These are phyloP conservation scores for Lagenidium sp. DNA, from an alignment of 352 stramenopile genomes.

Conservation along the genomic window DNA sequence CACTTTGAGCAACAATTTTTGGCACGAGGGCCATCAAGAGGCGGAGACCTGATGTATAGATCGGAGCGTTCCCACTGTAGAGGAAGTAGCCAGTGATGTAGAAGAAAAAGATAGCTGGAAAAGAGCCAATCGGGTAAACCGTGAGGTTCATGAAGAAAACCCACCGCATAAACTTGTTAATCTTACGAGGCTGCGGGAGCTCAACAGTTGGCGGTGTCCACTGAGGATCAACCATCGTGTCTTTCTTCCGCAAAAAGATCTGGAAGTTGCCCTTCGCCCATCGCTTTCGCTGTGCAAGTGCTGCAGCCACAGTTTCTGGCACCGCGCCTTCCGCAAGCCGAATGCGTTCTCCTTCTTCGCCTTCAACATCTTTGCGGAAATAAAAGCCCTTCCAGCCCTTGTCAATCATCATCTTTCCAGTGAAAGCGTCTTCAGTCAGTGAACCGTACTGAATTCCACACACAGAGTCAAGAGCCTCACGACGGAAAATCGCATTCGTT, in stretches of 20 bases:
- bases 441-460: slow-evolving; percentile 68
- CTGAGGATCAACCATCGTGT: slow-evolving; percentile 47
- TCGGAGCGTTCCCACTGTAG: slow-evolving; percentile 60
- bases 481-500: slow-evolving; percentile 72
- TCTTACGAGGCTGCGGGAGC: slow-evolving; percentile 45
- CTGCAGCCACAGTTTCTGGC: slow-evolving; percentile 50
- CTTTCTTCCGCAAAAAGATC: slow-evolving; percentile 62
- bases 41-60: slow-evolving; percentile 58
- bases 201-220: slow-evolving; percentile 39
- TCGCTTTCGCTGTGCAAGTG: slow-evolving; percentile 55
- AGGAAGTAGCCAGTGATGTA: slow-evolving; percentile 72
- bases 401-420: slow-evolving; percentile 73
- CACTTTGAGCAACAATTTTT: slow-evolving; percentile 63
- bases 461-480: slow-evolving; percentile 60
- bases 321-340: slow-evolving; percentile 54
- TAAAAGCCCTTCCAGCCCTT: slow-evolving; percentile 74
- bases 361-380: slow-evolving; percentile 71
- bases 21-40: slow-evolving; percentile 60
- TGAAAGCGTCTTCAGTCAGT: slow-evolving; percentile 70
- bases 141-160: slow-evolving; percentile 79
- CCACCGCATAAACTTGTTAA: slow-evolving; percentile 73
- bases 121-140: slow-evolving; percentile 66
- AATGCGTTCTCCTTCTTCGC: slow-evolving; percentile 57
- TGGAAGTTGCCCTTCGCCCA: slow-evolving; percentile 78
- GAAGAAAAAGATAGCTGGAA: slow-evolving; percentile 68